Evolutionary conservation across 169 alveolate genomes (phyloP).

Genomic region (Eimeria necatrix): DNA sequence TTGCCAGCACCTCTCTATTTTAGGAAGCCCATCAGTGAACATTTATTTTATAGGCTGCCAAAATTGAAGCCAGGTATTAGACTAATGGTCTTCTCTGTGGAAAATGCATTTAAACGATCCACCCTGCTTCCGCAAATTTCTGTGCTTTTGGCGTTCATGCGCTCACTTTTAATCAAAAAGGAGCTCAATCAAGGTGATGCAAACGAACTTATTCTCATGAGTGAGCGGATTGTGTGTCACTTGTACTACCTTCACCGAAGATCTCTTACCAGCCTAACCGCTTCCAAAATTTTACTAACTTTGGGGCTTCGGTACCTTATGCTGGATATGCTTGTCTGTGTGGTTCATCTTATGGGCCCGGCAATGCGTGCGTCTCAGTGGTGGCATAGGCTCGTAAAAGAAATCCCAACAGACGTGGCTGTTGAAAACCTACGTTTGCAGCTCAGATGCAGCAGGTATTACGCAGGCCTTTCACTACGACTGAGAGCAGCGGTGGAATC

Average conservation of each 20-base stretch:
- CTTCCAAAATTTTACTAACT: neutral
- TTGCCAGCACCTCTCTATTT: too few species aligned
- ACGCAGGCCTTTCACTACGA: neutral
- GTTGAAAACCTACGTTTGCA: neutral
- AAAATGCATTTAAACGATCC: neutral
- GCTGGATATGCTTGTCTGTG: neutral
- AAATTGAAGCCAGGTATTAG: neutral
- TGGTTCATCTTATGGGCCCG: neutral
- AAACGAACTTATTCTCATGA: neutral
- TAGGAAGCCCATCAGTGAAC: too few species aligned
- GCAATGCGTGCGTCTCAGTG: neutral
- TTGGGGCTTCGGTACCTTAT: slow-evolving; percentile 34
- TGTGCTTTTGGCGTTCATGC: neutral
- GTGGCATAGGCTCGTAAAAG: neutral
- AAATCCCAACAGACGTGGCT: neutral
- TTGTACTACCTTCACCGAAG: neutral
- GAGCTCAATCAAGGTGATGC: neutral
- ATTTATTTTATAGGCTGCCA: neutral
- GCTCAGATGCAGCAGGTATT: neutral
- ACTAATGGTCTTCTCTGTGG: neutral
- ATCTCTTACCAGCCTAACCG: neutral
- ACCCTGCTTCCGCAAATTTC: neutral
- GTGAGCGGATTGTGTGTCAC: neutral
- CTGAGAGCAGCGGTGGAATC: slow-evolving; percentile 8
- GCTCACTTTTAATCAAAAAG: neutral